phyloP scores from a whole-genome alignment of 345 rosid genomes.

The Dovyalis caffra region DNA sequence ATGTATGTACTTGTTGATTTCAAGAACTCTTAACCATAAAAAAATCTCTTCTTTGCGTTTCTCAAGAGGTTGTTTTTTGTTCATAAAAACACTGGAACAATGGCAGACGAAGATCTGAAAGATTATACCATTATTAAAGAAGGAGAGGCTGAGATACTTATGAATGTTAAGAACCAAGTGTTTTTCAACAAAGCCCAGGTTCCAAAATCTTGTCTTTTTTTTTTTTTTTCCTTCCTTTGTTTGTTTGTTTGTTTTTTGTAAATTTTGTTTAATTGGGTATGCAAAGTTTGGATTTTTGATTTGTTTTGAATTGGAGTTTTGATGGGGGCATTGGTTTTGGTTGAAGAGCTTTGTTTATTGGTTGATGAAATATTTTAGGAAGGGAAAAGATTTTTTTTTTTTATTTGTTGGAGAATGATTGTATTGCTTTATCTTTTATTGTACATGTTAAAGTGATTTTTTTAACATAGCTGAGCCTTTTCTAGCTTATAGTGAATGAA shows the following conservation, averaged over 20 bases:
- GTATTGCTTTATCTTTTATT: too few relatives aligned
- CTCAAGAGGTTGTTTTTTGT: background rate
- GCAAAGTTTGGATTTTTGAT: background rate
- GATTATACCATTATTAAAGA: conserved; percentile 77
- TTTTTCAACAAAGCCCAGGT: conserved; percentile 96
- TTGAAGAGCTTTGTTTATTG: background rate
- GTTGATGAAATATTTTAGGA: background rate
- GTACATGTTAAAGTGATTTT: too few relatives aligned
- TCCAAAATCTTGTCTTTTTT: conserved; percentile 14
- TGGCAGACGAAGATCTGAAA: conserved; percentile 42
- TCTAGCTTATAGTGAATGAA: too few relatives aligned
- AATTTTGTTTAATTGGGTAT: background rate
- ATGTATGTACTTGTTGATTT: background rate
- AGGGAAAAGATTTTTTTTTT: background rate
- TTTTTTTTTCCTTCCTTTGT: too few relatives aligned
- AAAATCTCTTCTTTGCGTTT: background rate
- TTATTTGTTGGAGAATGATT: too few relatives aligned
- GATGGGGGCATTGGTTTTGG: background rate
- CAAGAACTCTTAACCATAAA: conserved; percentile 10
- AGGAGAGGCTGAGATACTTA: conserved; percentile 97
- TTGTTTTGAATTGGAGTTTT: background rate
- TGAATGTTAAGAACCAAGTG: conserved; percentile 88
- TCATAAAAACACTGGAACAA: background rate
- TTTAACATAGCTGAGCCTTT: too few relatives aligned
- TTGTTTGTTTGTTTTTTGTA: background rate